A percentile compares a stretch with the other conserved stretches of the same genome.
These are phyloP conservation scores for Carex pumila DNA, from an alignment of 176 grass and related monocot genomes.

Conservation along the genomic window DNA sequence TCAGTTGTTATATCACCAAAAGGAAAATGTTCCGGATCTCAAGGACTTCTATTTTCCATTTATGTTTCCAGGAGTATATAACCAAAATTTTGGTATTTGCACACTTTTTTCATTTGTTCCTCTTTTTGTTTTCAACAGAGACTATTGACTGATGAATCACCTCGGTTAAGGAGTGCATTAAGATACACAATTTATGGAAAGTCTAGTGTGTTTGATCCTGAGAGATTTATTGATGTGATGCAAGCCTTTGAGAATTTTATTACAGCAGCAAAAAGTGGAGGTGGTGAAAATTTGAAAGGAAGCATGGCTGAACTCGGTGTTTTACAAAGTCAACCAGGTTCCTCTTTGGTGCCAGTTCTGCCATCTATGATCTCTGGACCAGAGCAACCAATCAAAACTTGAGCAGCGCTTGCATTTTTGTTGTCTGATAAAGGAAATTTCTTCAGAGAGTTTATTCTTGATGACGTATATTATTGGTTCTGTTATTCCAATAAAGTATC, in stretches of 20 bases:
- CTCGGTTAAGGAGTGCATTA: conserved; percentile 47
- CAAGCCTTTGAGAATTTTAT: conserved; percentile 98
- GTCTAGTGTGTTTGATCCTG: conserved; percentile 75
- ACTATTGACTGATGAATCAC: no score
- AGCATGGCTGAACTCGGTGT: conserved; percentile 75
- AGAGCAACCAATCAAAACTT: conserved; percentile 53
- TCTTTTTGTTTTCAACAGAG: not conserved
- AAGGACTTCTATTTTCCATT: not conserved
- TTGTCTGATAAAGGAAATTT: conserved; percentile 87
- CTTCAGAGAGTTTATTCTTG: conserved; percentile 91
- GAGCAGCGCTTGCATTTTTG: conserved; percentile 73
- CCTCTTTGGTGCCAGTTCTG: conserved; percentile 58
- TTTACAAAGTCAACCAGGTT: conserved; percentile 56
- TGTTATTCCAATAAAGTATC: no score
- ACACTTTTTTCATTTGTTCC: not conserved
- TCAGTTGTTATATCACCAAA: not conserved
- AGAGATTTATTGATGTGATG: conserved; percentile 99
- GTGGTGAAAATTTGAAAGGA: conserved; percentile 78
- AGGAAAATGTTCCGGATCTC: not conserved
- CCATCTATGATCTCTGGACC: conserved; percentile 47
- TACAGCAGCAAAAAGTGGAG: conserved; percentile 81
- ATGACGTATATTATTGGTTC: conserved; percentile 55
- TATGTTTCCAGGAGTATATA: not conserved
- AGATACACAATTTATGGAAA: conserved; percentile 97
- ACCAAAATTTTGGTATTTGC: not conserved